phyloP scores from a whole-genome alignment of 305 asterid species.

The Fraxinus albicans region DNA sequence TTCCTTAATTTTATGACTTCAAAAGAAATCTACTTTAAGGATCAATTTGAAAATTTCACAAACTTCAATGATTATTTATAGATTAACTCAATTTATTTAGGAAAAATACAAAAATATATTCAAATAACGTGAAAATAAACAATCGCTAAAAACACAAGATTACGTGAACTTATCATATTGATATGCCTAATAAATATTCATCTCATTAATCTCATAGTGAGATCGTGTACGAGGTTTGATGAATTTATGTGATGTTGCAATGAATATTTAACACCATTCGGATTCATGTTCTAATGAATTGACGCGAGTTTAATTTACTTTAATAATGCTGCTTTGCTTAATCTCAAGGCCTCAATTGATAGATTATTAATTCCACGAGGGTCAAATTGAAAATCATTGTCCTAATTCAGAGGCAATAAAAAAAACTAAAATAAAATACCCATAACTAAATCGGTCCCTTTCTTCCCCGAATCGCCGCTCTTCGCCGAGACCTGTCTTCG shows the following conservation, averaged over 20 bases:
- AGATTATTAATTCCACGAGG: not conserved
- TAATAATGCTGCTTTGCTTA: not conserved
- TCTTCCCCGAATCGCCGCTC: not conserved
- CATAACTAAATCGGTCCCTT: not conserved
- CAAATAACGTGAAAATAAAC: not conserved
- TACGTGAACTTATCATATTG: not conserved
- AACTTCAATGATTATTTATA: not conserved
- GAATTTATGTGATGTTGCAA: not conserved
- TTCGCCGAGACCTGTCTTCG: constrained; percentile 1
- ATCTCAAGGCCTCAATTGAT: not conserved
- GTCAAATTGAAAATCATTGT: not conserved
- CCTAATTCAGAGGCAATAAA: not conserved
- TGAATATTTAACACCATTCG: not conserved
- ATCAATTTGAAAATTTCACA: not conserved
- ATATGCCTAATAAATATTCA: not conserved
- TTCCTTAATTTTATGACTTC: not conserved
- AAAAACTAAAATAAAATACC: not conserved
- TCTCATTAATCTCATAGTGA: not conserved
- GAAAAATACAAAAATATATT: too few relatives aligned
- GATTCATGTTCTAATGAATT: not conserved
- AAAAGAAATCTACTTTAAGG: too few relatives aligned
- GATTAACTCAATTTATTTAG: too few relatives aligned
- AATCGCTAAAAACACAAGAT: not conserved
- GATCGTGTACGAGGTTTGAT: not conserved
- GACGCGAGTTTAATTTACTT: not conserved